Evolutionary conservation across 306 rosid species (phyloP).

Genomic region (Ziziphus jujuba): DNA sequence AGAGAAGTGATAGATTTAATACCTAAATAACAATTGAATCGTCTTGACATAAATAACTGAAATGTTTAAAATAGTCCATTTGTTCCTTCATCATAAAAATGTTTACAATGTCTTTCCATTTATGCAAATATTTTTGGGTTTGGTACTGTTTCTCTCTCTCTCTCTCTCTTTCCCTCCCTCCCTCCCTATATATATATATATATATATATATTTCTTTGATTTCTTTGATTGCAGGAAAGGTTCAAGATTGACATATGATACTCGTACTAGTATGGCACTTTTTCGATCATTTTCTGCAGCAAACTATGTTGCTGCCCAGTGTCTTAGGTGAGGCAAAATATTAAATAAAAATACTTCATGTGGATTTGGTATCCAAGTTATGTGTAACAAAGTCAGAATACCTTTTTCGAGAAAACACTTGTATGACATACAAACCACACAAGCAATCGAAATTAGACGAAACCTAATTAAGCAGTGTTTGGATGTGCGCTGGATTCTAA

Average conservation of each 20-base stretch:
- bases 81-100: background rate
- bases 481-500: background rate
- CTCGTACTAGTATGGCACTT: conserved; percentile 78
- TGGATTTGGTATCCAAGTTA: background rate
- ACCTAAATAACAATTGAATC: background rate
- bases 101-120: background rate
- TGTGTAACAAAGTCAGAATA: conserved; percentile 10
- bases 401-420: background rate
- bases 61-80: background rate
- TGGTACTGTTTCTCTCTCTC: background rate
- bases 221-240: conserved; percentile 45
- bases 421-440: background rate
- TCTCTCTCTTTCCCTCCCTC: too few relatives aligned
- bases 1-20: too few relatives aligned
- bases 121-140: background rate
- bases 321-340: conserved; percentile 62
- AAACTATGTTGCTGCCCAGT: conserved; percentile 82
- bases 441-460: background rate
- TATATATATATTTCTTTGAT: too few relatives aligned
- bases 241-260: conserved; percentile 58
- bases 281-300: conserved; percentile 79
- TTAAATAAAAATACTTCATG: conserved; percentile 4
- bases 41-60: background rate
- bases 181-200: background rate
- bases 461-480: background rate